A percentile compares a stretch with the other conserved stretches of the same genome.
phyloP scores from a whole-genome alignment of 1,284 basidiomycete genomes.

The Thelephora terrestris region DNA sequence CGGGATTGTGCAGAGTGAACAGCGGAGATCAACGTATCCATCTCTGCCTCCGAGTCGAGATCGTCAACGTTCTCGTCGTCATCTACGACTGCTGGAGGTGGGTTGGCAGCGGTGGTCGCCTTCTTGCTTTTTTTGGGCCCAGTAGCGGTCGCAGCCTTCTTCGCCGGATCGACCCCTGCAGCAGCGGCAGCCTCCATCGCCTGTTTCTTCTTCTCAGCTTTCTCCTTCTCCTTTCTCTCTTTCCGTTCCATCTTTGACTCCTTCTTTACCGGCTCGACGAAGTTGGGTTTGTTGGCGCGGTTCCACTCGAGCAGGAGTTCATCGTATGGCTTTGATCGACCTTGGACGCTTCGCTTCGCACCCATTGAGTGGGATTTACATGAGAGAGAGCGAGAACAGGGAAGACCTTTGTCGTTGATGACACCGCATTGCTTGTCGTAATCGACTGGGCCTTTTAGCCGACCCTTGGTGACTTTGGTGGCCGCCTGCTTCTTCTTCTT shows the following conservation, averaged over 20 bases:
- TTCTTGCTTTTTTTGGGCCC: constrained; percentile 43
- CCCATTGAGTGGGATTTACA: constrained; percentile 99
- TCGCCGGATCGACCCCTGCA: constrained; percentile 34
- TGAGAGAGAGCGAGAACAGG: constrained; percentile 93
- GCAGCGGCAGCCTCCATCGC: constrained; percentile 58
- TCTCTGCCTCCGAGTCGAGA: constrained; percentile 68
- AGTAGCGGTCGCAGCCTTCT: constrained; percentile 27
- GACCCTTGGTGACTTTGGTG: constrained; percentile 63
- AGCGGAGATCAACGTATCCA: constrained; percentile 44
- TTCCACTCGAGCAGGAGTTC: constrained; percentile 90
- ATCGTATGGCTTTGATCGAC: constrained; percentile 81
- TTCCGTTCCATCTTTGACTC: constrained; percentile 77
- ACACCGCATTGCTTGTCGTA: constrained; percentile 95
- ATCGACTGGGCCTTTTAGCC: constrained; percentile 79
- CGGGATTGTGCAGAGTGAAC: constrained; percentile 45
- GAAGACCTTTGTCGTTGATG: constrained; percentile 90
- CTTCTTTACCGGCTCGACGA: constrained; percentile 83
- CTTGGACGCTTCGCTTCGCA: constrained; percentile 86
- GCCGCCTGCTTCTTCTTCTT: constrained; percentile 72
- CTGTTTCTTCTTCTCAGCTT: constrained; percentile 60
- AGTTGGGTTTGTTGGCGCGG: constrained; percentile 85
- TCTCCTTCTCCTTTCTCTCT: constrained; percentile 69
- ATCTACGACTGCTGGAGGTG: constrained; percentile 33
- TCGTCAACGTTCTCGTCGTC: constrained; percentile 70
- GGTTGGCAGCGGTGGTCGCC: constrained; percentile 16